Evolutionary conservation across 1,139 yeast species (phyloP).

Genomic region (Debaryomyces subglobosus): DNA sequence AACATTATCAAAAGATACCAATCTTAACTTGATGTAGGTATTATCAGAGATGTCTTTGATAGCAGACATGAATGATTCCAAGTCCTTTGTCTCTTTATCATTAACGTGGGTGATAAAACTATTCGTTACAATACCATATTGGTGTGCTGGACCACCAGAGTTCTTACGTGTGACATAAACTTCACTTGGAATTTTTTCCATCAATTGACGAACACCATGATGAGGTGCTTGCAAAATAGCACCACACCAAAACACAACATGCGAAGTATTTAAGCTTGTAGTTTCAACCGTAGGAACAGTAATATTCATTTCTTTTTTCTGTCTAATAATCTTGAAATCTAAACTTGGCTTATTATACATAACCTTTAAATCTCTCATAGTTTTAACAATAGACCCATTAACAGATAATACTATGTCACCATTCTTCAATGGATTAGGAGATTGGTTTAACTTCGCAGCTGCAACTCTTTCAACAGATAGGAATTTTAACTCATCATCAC

Average conservation of each 20-base stretch:
- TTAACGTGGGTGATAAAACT: conserved; percentile 89
- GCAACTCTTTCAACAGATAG: conserved; percentile 73
- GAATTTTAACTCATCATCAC: conserved; percentile 69
- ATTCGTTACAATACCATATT: conserved; percentile 78
- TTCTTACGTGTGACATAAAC: conserved; percentile 76
- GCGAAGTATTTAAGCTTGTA: conserved; percentile 60
- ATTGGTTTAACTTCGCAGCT: conserved; percentile 40
- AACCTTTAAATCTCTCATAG: conserved; percentile 66
- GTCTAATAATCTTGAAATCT: conserved; percentile 67
- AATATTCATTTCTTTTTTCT: conserved; percentile 50
- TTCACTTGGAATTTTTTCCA: conserved; percentile 76
- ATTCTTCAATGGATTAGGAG: conserved; percentile 41
- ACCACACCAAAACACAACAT: conserved; percentile 81
- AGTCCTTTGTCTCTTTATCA: conserved; percentile 69
- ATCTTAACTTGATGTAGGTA: conserved; percentile 77
- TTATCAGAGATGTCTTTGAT: conserved; percentile 73
- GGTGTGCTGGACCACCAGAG: conserved; percentile 84
- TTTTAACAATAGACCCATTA: conserved; percentile 63
- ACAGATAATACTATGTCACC: conserved; percentile 80
- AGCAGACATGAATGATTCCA: conserved; percentile 64
- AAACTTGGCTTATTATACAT: conserved; percentile 51
- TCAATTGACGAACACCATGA: conserved; percentile 60
- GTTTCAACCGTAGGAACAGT: conserved; percentile 66
- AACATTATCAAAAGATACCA: conserved; percentile 82
- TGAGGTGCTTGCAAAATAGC: conserved; percentile 63